Conservation (phyloP, 495 filamentous ascomycete genomes). For the Chaetomium tenue region DNA sequence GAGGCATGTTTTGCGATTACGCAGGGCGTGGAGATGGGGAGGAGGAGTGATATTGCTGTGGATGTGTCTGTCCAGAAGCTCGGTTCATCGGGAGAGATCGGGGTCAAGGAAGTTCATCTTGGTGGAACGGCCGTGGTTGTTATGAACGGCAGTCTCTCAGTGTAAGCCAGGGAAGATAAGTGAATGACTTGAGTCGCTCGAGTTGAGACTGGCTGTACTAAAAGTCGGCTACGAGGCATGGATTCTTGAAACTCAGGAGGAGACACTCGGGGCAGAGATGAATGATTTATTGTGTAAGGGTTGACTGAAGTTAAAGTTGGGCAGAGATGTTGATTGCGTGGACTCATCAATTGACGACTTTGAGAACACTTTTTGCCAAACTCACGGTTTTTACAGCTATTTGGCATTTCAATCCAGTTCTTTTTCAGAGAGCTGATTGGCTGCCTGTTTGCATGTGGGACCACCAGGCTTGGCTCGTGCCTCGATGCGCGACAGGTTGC, state of each 20-base stretch:
- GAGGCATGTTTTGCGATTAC: constrained; percentile 52
- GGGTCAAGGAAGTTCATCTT: constrained; percentile 52
- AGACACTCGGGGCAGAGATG: no score
- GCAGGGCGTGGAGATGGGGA: constrained; percentile 79
- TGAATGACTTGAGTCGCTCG: no score
- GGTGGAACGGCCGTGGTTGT: constrained; percentile 59
- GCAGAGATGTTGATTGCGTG: no score
- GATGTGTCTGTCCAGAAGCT: constrained; percentile 39
- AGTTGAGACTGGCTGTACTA: no score
- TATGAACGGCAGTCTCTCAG: constrained; percentile 48
- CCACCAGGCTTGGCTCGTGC: constrained; percentile 14
- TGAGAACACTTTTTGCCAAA: no score
- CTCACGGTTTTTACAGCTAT: no score
- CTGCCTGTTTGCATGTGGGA: background rate
- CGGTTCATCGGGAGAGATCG: constrained; percentile 39
- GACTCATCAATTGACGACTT: no score
- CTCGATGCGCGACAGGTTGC: constrained; percentile 3
- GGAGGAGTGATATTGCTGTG: constrained; percentile 56
- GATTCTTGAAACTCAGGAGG: no score
- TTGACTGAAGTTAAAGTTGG: no score
- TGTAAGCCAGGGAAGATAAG: background rate
- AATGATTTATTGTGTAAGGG: no score
- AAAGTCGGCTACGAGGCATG: no score
- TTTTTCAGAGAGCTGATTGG: background rate
- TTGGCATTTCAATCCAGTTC: no score